Evolutionary conservation across 208 protist species (phyloP).

Genomic region (Wallacemonas collosoma): DNA sequence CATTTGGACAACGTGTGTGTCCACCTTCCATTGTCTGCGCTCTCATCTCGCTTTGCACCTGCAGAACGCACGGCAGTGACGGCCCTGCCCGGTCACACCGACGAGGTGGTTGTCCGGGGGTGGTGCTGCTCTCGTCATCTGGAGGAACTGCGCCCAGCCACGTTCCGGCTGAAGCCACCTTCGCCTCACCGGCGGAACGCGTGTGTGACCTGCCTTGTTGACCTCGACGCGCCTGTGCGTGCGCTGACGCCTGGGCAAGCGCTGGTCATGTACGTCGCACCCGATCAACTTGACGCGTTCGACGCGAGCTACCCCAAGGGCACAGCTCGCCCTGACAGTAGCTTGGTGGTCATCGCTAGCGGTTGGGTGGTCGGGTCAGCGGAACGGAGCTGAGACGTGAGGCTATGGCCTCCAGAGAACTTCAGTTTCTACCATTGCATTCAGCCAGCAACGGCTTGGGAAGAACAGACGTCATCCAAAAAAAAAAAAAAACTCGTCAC

Average conservation of each 20-base stretch:
- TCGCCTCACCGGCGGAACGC: background rate
- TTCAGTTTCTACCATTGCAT: no score
- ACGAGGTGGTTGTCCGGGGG: conserved; percentile 25
- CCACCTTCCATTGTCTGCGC: conserved; percentile 8
- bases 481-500: background rate
- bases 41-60: background rate
- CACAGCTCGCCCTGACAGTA: background rate
- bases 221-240: conserved; percentile 45
- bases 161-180: conserved; percentile 21
- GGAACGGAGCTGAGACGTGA: background rate
- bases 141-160: conserved; percentile 38
- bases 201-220: conserved; percentile 20
- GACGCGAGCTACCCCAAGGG: background rate
- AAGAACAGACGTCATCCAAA: background rate
- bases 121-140: conserved; percentile 62
- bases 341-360: conserved; percentile 35
- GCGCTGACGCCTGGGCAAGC: conserved; percentile 67
- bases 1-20: background rate
- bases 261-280: conserved; percentile 49
- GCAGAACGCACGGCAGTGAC: background rate
- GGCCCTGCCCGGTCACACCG: background rate
- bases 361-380: conserved; percentile 27
- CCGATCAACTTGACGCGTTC: background rate
- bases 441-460: background rate
- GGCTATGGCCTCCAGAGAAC: no score